phyloP scores from a whole-genome alignment of 176 grass and related monocot genomes.

The Aegilops sharonensis region DNA sequence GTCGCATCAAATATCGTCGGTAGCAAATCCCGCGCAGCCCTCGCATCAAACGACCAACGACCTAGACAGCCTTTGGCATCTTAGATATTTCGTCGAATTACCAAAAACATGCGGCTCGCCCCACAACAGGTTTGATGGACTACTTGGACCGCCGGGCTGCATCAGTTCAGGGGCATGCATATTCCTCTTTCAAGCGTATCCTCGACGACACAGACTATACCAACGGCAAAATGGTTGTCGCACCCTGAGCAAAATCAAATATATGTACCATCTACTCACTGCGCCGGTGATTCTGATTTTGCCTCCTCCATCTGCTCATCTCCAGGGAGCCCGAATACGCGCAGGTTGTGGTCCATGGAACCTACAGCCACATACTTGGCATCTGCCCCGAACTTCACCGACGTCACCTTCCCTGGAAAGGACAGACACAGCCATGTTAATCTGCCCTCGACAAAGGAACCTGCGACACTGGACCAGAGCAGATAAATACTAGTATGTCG shows the following conservation, averaged over 20 bases:
- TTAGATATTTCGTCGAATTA: not conserved
- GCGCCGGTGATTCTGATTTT: slow-evolving; percentile 6
- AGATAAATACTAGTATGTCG: not conserved
- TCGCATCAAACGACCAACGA: too few species aligned
- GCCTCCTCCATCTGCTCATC: slow-evolving; percentile 54
- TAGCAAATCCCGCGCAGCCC: too few species aligned
- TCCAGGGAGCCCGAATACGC: slow-evolving; percentile 87
- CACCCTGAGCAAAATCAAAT: not conserved
- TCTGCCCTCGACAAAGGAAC: not conserved
- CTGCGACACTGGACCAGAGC: not conserved
- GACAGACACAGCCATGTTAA: slow-evolving; percentile 9
- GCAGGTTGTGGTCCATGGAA: slow-evolving; percentile 95
- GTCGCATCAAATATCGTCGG: too few species aligned
- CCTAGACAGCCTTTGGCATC: not conserved
- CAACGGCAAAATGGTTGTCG: not conserved
- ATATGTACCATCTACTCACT: slow-evolving; percentile 2
- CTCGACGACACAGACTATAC: too few species aligned
- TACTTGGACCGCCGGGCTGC: not conserved
- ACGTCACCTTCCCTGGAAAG: slow-evolving; percentile 70
- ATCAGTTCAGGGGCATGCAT: not conserved
- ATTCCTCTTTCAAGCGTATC: not conserved
- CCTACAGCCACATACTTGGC: slow-evolving; percentile 78
- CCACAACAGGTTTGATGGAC: not conserved
- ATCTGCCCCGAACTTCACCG: slow-evolving; percentile 79
- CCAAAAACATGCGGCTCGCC: not conserved